Base-by-base conservation (phyloP, 169 alveolate genomes). In the Eimeria sp. region DNA sequence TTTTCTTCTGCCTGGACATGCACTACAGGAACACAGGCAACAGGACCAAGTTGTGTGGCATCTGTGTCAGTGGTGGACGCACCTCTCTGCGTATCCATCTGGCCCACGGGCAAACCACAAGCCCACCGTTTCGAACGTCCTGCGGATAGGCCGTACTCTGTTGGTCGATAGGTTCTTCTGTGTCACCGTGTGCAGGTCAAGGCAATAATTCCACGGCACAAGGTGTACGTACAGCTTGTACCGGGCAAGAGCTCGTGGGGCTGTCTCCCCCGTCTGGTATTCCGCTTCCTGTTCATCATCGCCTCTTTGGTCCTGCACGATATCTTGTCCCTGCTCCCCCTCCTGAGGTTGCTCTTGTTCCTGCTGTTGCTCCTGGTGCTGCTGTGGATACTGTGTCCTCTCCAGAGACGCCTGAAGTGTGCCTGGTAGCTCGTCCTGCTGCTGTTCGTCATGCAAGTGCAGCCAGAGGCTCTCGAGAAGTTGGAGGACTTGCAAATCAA, bases 71-170 rank as follows among this genome's bases (percentile, higher is more conserved):
- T 43, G 34, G 11, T 16, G 5, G 34, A 47, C 89, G 73, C 70
- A 82, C 89, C 89, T 82, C 73, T 82, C 70, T 51, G 89, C 89
- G 72, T 86, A n/a, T 14, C 89, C 95, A 57, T 90, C 89, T 10
- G 89, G 6, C 49, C 89, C 87, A 13, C 80, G 67, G 30, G 76
- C 43, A n/a, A 73, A 90, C 95, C 95, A 90, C 78, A 90, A 78
- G 51, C 88, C 89, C 45, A 49, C 95, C 54, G 63, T 20, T 20
- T 73, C 89, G 10, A 54, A 4, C 20, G 14, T 16, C 49, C 95
- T 76, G 49, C 95, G 88, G 61, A 90, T 75, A 49, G 82, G 95
- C 61, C 95, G 57, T 76, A 90, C 63, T 27, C 89, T 76, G 63
- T 73, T 82, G 45, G 95, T 90, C 43, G 78, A 14, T 9, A 54